A percentile compares a stretch with the other conserved stretches of the same genome.
phyloP scores from a whole-genome alignment of 1,284 basidiomycete species.

The Ustilago crameri region DNA sequence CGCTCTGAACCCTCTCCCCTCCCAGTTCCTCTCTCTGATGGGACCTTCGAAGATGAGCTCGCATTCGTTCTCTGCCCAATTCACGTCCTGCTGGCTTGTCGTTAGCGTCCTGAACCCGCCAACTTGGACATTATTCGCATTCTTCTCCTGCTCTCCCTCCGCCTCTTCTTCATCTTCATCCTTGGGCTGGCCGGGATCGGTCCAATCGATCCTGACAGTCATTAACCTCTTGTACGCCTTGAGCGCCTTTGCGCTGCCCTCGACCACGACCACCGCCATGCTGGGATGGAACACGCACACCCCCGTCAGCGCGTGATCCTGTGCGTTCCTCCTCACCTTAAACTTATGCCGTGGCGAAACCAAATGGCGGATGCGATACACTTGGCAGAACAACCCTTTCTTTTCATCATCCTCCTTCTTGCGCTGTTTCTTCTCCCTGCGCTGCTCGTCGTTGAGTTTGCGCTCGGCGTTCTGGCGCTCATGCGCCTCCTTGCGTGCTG shows the following conservation, averaged over 20 bases:
- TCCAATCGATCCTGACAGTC: constrained; percentile 91
- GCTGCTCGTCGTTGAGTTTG: constrained; percentile 89
- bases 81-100: constrained; percentile 61
- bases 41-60: constrained; percentile 92
- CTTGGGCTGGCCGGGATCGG: constrained; percentile 79
- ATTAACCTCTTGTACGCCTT: constrained; percentile 89
- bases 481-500: constrained; percentile 85
- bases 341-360: constrained; percentile 92
- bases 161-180: constrained; percentile 61
- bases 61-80: constrained; percentile 85
- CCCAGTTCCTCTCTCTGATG: constrained; percentile 76
- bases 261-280: constrained; percentile 91
- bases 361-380: constrained; percentile 87
- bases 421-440: constrained; percentile 81
- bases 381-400: constrained; percentile 84
- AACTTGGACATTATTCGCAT: constrained; percentile 42
- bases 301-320: constrained; percentile 87
- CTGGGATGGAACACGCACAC: constrained; percentile 86
- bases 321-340: constrained; percentile 95
- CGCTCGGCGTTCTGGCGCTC: constrained; percentile 90
- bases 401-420: constrained; percentile 74
- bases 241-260: constrained; percentile 87
- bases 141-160: constrained; percentile 6
- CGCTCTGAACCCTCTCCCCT: constrained; percentile 74
- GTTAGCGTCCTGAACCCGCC: constrained; percentile 41